Conservation (phyloP, 164 flowering plant genomes). For the Annona cherimola region DNA sequence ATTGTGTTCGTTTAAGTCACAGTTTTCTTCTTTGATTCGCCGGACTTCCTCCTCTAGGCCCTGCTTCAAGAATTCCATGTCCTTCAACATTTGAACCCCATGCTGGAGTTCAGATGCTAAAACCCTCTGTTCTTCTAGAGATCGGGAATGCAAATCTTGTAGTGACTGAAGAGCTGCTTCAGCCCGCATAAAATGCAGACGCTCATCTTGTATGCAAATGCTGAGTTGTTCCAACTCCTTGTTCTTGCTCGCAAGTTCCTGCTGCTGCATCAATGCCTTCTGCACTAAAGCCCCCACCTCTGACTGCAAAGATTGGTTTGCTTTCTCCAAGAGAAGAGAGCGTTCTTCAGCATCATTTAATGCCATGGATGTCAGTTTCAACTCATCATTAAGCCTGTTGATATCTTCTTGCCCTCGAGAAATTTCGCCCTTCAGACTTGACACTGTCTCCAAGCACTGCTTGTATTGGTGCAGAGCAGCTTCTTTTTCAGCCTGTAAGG, state of each 20-base stretch:
- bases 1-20: conserved; percentile 45
- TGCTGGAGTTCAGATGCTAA: conserved; percentile 56
- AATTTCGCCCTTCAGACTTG: conserved; percentile 52
- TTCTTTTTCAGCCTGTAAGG: conserved; percentile 52
- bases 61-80: conserved; percentile 46
- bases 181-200: conserved; percentile 37
- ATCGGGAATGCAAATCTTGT: conserved; percentile 54
- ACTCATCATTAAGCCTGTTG: conserved; percentile 42
- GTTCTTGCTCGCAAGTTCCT: conserved; percentile 55
- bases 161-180: conserved; percentile 53
- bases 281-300: conserved; percentile 48
- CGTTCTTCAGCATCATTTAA: conserved; percentile 54
- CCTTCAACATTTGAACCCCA: conserved; percentile 57
- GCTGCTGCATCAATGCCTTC: conserved; percentile 52
- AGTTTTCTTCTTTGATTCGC: conserved; percentile 48
- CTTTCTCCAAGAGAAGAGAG: conserved; percentile 37
- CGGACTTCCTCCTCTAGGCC: conserved; percentile 49
- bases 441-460: conserved; percentile 45
- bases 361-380: conserved; percentile 32
- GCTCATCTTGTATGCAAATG: conserved; percentile 48
- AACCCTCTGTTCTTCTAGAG: conserved; percentile 65
- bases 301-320: conserved; percentile 50
- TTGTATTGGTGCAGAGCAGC: conserved; percentile 43
- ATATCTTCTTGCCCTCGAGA: conserved; percentile 46
- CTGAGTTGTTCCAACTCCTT: conserved; percentile 58